phyloP scores from a whole-genome alignment of 2,329 filamentous ascomycete genomes.

The Nemania sp. region DNA sequence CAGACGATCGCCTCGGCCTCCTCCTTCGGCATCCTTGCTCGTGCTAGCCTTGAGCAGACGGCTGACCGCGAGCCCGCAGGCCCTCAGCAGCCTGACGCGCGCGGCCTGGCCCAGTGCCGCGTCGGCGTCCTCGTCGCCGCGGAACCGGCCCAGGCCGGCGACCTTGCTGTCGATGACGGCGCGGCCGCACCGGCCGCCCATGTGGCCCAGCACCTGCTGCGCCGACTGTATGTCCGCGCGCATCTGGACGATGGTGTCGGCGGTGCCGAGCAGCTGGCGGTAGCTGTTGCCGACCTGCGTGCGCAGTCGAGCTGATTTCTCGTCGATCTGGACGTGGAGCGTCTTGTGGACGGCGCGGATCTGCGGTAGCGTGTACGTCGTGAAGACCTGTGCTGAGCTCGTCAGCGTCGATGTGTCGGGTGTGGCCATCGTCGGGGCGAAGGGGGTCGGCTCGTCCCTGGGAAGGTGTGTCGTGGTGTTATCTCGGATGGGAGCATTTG shows the following conservation, averaged over 20 bases:
- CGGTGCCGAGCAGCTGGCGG: slow-evolving; percentile 86
- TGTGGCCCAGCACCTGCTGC: slow-evolving; percentile 70
- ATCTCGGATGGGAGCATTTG: slow-evolving; percentile 11
- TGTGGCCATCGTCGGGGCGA: slow-evolving; percentile 35
- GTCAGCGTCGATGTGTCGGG: slow-evolving; percentile 55
- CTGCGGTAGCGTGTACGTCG: slow-evolving; percentile 63
- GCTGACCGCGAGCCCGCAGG: slow-evolving; percentile 55
- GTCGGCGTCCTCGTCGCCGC: slow-evolving; percentile 35
- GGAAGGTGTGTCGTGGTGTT: not conserved
- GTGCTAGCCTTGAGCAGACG: slow-evolving; percentile 52
- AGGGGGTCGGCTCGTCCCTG: slow-evolving; percentile 7
- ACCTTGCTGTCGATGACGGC: slow-evolving; percentile 69
- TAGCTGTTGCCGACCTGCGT: slow-evolving; percentile 72
- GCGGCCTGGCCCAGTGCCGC: slow-evolving; percentile 43
- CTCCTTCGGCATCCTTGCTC: slow-evolving; percentile 21
- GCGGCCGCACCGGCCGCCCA: slow-evolving; percentile 79
- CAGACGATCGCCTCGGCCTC: slow-evolving; percentile 54
- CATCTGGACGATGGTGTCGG: slow-evolving; percentile 93
- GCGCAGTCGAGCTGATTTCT: slow-evolving; percentile 65
- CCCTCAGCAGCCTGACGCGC: slow-evolving; percentile 55
- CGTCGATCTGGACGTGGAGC: slow-evolving; percentile 63
- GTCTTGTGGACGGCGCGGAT: slow-evolving; percentile 66
- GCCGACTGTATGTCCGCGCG: slow-evolving; percentile 75
- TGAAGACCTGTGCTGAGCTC: slow-evolving; percentile 59
- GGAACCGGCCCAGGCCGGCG: slow-evolving; percentile 57